Percentiles rank a stretch among this genome's conserved stretches.
These are phyloP conservation scores for Agrocybe pediades DNA, from an alignment of 768 basidiomycete species.

Conservation along the genomic window DNA sequence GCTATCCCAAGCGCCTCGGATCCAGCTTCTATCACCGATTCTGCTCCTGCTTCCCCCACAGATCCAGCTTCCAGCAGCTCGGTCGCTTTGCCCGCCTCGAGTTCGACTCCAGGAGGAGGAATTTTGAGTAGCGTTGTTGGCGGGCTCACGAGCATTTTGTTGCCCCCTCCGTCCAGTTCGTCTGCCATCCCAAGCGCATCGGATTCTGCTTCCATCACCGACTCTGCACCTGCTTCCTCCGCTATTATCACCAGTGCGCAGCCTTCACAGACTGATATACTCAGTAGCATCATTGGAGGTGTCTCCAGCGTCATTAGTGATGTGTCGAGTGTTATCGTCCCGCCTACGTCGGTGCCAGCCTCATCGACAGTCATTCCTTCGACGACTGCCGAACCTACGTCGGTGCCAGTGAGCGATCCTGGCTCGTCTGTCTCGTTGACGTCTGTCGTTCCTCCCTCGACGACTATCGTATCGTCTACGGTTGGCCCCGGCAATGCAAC, in stretches of 20 bases:
- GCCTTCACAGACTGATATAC: constrained; percentile 1
- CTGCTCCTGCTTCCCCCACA: neutral
- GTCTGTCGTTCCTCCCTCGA: neutral
- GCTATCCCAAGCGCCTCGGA: neutral
- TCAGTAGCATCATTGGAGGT: neutral
- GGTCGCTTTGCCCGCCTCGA: neutral
- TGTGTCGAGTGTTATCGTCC: neutral
- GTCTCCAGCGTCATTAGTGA: neutral
- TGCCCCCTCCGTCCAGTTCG: neutral
- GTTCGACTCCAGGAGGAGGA: neutral
- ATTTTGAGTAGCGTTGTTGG: constrained; percentile 2
- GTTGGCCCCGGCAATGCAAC: neutral
- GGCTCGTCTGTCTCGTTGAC: neutral
- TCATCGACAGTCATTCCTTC: constrained; percentile 6
- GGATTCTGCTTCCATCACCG: neutral
- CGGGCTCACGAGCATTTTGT: constrained; percentile 6
- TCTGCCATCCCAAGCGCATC: neutral
- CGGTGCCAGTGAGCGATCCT: neutral
- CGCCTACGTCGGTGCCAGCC: constrained; percentile 2
- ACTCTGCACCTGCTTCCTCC: neutral
- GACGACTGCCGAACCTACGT: neutral
- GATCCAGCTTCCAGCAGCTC: neutral
- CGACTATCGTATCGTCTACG: neutral
- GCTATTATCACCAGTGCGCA: neutral
- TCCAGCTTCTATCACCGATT: neutral